Percentiles rank a stretch among this genome's conserved stretches.
These are phyloP conservation scores for Trifolium fragiferum DNA, from an alignment of 306 rosid genomes.

Conservation along the genomic window DNA sequence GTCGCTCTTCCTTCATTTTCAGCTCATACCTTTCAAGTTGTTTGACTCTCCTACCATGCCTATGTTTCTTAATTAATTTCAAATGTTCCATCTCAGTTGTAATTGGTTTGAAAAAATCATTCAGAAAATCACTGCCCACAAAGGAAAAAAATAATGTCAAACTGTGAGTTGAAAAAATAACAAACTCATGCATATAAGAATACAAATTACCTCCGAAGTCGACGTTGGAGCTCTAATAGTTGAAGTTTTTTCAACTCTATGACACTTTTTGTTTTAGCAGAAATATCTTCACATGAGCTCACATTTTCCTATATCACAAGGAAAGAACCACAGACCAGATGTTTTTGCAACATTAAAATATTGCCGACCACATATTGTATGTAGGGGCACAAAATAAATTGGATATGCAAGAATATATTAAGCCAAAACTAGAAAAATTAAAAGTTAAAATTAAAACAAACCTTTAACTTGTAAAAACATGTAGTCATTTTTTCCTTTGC, in stretches of 20 bases:
- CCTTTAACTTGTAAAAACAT: conserved; percentile 84
- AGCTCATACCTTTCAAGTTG: conserved; percentile 93
- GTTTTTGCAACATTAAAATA: conserved; percentile 9
- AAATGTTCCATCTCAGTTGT: conserved; percentile 77
- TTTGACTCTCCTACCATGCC: conserved; percentile 95
- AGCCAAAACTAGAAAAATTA: conserved; percentile 16
- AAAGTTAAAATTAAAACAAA: conserved; percentile 43
- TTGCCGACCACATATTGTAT: conserved; percentile 22
- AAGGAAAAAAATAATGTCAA: conserved; percentile 40
- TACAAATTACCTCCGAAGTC: conserved; percentile 78
- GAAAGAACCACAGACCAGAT: conserved; percentile 35
- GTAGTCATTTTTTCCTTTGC: conserved; percentile 70
- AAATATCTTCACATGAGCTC: conserved; percentile 94
- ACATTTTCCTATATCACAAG: conserved; percentile 72
- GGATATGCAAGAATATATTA: conserved; percentile 19
- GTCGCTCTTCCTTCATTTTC: conserved; percentile 99
- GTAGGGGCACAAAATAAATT: conserved; percentile 25
- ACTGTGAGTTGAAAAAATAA: conserved; percentile 22
- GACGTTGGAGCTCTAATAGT: conserved; percentile 88
- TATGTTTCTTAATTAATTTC: conserved; percentile 85
- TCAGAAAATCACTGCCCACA: conserved; percentile 83
- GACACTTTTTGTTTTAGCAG: conserved; percentile 96
- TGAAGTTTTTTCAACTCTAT: conserved; percentile 98
- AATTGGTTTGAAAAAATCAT: conserved; percentile 88
- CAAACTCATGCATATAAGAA: conserved; percentile 26